Base-by-base conservation (phyloP, 2,329 filamentous ascomycete species). In the Apiospora phragmitis region DNA sequence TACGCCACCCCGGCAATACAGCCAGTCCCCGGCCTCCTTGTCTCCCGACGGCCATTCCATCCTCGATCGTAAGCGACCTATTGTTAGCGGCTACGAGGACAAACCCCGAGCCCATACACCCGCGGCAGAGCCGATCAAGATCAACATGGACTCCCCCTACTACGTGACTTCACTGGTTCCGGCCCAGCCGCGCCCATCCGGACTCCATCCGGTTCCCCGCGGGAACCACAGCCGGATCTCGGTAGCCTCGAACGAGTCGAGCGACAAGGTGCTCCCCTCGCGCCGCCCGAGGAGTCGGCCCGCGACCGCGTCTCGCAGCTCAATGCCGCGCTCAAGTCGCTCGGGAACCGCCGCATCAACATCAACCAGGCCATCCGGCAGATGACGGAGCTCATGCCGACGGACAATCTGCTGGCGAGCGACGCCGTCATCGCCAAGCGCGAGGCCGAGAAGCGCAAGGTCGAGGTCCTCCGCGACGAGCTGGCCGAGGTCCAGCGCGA, bases 321-420 rank as follows among this genome's bases (percentile, higher is more conserved):
- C 32, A 89, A 92, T 76, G 89, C 90, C 5, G 88, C 89, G 75
- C 87, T 93, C 41, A 85, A 90, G 55, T 86, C 88, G 67, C 86
- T 96, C 9, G 84, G 85, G 1, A 90, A 92, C 77, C 89, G 93
- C 62, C 89, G 91, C 69, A 84, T 87, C 72, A 95, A 95, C 81
- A 89, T 95, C 76, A 87, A 89, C 77, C 90, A 86, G 32, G 90
- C 92, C 72, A 93, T 96, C 78, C 85, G 88, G 73, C 92, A 95
- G 79, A 91, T 95, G 85, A 94, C 91, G 71, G 90, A 94, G 79
- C 86, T 94, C 71, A 92, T 94, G 85, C 92, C 92, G 51, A 90
- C 87, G 45, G 91, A 93, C 78, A 89, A 88, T 73, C 85, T 94
- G 49, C 83, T 93, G 77, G 88, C 90, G 41, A 91, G 91, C 75